phyloP scores from a whole-genome alignment of 176 grass and related monocot species.

The Rhynchospora pubera region DNA sequence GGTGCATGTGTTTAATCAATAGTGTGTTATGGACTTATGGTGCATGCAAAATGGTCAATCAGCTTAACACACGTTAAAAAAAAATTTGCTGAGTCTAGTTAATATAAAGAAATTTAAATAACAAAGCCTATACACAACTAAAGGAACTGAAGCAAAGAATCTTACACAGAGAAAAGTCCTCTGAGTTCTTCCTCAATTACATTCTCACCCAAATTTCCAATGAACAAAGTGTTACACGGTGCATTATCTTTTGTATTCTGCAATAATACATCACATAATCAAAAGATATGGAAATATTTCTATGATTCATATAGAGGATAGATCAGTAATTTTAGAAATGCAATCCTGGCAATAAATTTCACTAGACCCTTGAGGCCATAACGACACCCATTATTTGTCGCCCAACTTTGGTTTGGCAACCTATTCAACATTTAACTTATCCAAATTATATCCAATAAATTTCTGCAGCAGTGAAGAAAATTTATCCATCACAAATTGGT shows the following conservation, averaged over 20 bases:
- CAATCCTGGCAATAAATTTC: not conserved
- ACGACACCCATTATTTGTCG: not conserved
- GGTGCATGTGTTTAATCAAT: too few species aligned
- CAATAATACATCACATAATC: slow-evolving; percentile 25
- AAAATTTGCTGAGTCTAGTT: not conserved
- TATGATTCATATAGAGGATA: not conserved
- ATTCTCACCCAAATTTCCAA: slow-evolving; percentile 97
- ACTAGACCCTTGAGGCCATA: too few species aligned
- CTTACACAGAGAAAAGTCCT: slow-evolving; percentile 79
- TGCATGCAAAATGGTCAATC: slow-evolving; percentile 6
- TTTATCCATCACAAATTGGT: not conserved
- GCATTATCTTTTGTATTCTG: slow-evolving; percentile 99
- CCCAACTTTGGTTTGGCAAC: not conserved
- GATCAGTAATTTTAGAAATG: not conserved
- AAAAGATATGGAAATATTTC: not conserved
- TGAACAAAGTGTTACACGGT: slow-evolving; percentile 98
- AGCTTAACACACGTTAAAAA: not conserved
- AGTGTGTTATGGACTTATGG: too few species aligned
- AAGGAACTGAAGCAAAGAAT: slow-evolving; percentile 16
- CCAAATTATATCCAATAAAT: not conserved
- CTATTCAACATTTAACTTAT: not conserved
- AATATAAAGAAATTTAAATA: slow-evolving; percentile 4
- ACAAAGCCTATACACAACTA: not conserved
- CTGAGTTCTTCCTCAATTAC: slow-evolving; percentile 96
- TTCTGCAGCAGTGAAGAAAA: not conserved